Base-by-base conservation (phyloP, 1,284 basidiomycete species). In the Malassezia nana region DNA sequence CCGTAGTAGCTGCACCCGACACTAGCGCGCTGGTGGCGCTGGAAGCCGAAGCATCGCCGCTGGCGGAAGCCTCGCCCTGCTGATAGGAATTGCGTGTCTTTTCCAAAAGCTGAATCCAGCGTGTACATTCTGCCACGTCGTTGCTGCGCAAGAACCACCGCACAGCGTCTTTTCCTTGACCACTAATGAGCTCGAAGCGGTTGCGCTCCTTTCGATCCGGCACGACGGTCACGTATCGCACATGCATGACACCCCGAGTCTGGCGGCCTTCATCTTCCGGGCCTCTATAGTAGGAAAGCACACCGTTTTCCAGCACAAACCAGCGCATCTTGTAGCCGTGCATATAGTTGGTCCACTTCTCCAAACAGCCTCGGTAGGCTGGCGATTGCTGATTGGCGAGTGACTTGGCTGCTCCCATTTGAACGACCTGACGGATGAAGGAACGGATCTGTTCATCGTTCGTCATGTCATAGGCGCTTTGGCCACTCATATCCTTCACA, bases 101-200 rank as follows among this genome's bases (percentile, higher is more conserved):
- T 40, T 66, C 62, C 4, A 73, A 60, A 28, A 71, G 60, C 45
- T 71, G 69, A 5, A 73, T 64, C 70, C 70, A 73, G 9, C 67
- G 58, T 15, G 64, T 63, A 15, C 69, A 60, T 44, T 73, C 70
- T 31, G 69, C 65, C 9, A 64, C 53, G 40, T 63, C 88, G 55
- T 85, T 87, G 0, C 89, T 90, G 62, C 87, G 88, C 72, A 96
- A 80, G 71, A 86, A 94, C 82, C 90, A 88, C 72, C 86, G 88
- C 63, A 85, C 84, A 1, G 84, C 68, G 20, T 66, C 69, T 52
- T 73, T 76, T 45, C 69, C 69, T 10, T 57, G 59, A 31, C 75
- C 74, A 53, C 77, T 86, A 59, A 84, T 82, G 9, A 95, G 81
- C 70, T 91, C 89, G 68, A 95, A 90, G 15, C 87, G 83, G 18